Percentiles rank a stretch among this genome's conserved stretches.
phyloP scores from a whole-genome alignment of 2,329 filamentous ascomycete species.

The Cytospora mali region DNA sequence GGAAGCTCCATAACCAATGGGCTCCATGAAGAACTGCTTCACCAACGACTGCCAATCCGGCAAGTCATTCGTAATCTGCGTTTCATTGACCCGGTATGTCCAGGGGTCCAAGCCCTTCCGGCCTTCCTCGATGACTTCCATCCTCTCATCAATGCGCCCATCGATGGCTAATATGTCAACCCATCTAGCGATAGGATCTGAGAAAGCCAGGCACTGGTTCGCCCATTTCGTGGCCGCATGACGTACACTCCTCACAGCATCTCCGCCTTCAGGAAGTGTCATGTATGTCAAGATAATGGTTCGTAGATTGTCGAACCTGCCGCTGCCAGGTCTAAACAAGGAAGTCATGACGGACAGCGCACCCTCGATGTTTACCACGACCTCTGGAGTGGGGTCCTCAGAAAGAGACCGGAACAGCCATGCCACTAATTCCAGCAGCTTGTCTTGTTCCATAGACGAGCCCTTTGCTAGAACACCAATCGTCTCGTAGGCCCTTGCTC shows the following conservation, averaged over 20 bases:
- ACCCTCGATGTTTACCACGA: slow-evolving; percentile 86
- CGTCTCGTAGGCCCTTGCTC: slow-evolving; percentile 85
- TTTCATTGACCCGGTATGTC: slow-evolving; percentile 52
- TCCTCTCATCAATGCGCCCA: slow-evolving; percentile 66
- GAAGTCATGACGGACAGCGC: slow-evolving; percentile 74
- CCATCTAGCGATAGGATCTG: slow-evolving; percentile 80
- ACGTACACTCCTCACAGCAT: slow-evolving; percentile 71
- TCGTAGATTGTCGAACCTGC: slow-evolving; percentile 44
- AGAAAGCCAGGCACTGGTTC: slow-evolving; percentile 82
- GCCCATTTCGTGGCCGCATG: slow-evolving; percentile 87
- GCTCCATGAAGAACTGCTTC: slow-evolving; percentile 50
- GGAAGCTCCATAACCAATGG: slow-evolving; percentile 35
- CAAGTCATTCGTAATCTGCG: slow-evolving; percentile 41
- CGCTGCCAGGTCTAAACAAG: slow-evolving; percentile 42
- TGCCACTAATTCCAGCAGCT: slow-evolving; percentile 57
- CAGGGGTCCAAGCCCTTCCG: slow-evolving; percentile 79
- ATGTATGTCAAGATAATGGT: slow-evolving; percentile 70
- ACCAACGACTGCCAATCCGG: slow-evolving; percentile 58
- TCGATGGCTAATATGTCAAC: slow-evolving; percentile 82
- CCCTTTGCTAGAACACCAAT: slow-evolving; percentile 79
- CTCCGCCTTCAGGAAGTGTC: slow-evolving; percentile 50
- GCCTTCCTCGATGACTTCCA: slow-evolving; percentile 87
- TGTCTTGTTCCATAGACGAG: slow-evolving; percentile 56
- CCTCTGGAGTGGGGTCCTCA: slow-evolving; percentile 74
- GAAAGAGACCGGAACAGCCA: slow-evolving; percentile 86